Percentiles rank a stretch among this genome's conserved stretches.
These are phyloP conservation scores for Russula sp. DNA, from an alignment of 768 basidiomycete species.

Conservation along the genomic window DNA sequence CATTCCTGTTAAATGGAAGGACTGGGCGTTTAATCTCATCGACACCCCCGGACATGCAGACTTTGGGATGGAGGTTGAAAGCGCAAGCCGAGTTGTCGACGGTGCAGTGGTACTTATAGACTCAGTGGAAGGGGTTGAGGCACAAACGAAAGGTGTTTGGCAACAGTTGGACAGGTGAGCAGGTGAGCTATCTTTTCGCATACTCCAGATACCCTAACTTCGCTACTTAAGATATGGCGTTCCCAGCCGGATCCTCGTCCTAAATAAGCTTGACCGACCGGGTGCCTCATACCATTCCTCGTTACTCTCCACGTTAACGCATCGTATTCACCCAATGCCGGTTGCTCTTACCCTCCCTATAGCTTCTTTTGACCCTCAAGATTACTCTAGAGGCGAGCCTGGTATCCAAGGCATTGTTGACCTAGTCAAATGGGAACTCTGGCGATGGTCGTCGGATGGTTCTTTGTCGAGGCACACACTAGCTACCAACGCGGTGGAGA, in stretches of 20 bases:
- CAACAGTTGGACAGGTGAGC: constrained; percentile 73
- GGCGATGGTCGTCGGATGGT: constrained; percentile 61
- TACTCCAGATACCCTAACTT: background rate
- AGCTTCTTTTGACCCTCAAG: constrained; percentile 60
- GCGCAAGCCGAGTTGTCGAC: constrained; percentile 84
- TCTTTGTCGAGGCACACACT: constrained; percentile 36
- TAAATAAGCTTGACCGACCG: constrained; percentile 85
- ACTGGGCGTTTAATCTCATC: constrained; percentile 80
- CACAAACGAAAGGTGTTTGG: constrained; percentile 89
- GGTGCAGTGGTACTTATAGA: constrained; percentile 85
- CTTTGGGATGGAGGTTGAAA: constrained; percentile 96
- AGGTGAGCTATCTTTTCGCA: constrained; percentile 25
- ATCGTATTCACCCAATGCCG: constrained; percentile 71
- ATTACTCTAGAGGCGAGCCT: constrained; percentile 69
- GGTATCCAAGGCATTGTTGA: constrained; percentile 83
- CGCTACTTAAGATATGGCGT: constrained; percentile 60
- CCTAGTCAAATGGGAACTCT: constrained; percentile 76
- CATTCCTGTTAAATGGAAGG: constrained; percentile 80
- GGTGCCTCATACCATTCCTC: constrained; percentile 76
- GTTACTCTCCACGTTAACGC: constrained; percentile 60
- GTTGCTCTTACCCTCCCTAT: constrained; percentile 64
- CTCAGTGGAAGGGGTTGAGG: constrained; percentile 87
- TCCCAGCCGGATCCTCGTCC: constrained; percentile 65
- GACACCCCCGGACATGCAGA: constrained; percentile 92
- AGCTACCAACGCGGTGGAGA: constrained; percentile 41